Base-by-base conservation (phyloP, 768 basidiomycete genomes). In the Rhizopogon vinicolor region DNA sequence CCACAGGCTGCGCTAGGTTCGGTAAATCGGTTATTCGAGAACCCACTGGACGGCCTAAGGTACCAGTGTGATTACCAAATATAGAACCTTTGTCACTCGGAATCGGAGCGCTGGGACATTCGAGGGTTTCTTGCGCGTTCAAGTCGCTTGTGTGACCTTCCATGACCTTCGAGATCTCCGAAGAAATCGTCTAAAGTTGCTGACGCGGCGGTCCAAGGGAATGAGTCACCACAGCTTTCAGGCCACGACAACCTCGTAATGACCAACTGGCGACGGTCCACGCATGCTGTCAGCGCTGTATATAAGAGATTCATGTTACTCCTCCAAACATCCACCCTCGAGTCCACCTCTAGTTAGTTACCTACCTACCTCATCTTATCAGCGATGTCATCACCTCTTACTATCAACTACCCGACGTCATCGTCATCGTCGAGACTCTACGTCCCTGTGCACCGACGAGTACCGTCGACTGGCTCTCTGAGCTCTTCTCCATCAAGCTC, bases 391-490 rank as follows among this genome's bases (percentile, higher is more conserved):
- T 63, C 62, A 4, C 56, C 67, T 5, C 57, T 68, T 51, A 28
- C 57, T 7, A 58, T 62, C 33, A 56, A 61, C 25, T 46, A 46
- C 37, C 51, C 62, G 14, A 58, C 65, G 1, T 60, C 66, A 7
- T 45, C 64, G 7, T 62, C 66, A 5, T 28, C 65, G 33, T 41
- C 60, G 35, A 33, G 16, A 7, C 63, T 73, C 31, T 79, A 79
- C 53, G 51, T 78, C 39, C 77, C 78, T 25, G 55, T 78, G 0
- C 76, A 79, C 50, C 72, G 67, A 58, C 73, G 77, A 33, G 46
- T 52, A 35, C 56, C 7, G 37, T 41, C 54, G 16, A 33, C 39
- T 37, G 13, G 33, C 45, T 16, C 46, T 40, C 19, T 44, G 18
- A 62, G 64, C 55, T 61, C 56, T 8, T 58, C 60, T 18, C 56